phyloP scores from a whole-genome alignment of 2,329 filamentous ascomycete species.

The Colletotrichum scovillei region DNA sequence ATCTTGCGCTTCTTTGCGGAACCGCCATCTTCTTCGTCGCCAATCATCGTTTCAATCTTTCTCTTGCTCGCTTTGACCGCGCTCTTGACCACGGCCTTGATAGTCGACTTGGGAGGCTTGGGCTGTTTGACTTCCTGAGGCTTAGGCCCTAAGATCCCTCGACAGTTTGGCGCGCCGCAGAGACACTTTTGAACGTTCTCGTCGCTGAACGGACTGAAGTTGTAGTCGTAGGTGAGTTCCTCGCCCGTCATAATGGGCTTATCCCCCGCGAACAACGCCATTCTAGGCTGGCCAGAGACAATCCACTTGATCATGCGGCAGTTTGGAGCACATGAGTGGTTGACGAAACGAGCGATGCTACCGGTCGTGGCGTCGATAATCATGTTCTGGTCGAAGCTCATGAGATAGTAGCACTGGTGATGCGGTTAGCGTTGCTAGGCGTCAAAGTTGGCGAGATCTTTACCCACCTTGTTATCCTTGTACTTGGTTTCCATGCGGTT shows the following conservation, averaged over 20 bases:
- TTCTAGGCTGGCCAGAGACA: slow-evolving; percentile 90
- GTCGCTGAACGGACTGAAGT: slow-evolving; percentile 76
- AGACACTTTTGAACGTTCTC: slow-evolving; percentile 77
- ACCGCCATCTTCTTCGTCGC: slow-evolving; percentile 44
- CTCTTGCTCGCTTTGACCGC: slow-evolving; percentile 63
- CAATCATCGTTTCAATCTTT: slow-evolving; percentile 65
- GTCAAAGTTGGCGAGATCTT: slow-evolving; percentile 31
- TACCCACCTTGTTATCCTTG: slow-evolving; percentile 87
- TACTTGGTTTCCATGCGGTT: slow-evolving; percentile 93
- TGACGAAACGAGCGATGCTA: slow-evolving; percentile 96
- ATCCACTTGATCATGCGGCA: slow-evolving; percentile 99
- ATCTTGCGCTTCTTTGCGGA: slow-evolving; percentile 46
- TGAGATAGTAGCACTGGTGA: slow-evolving; percentile 90
- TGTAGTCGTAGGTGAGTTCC: slow-evolving; percentile 94
- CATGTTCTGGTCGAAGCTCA: slow-evolving; percentile 99
- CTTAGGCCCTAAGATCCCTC: slow-evolving; percentile 72
- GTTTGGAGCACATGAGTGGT: slow-evolving; percentile 96
- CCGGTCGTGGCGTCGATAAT: slow-evolving; percentile 97
- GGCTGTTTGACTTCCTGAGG: slow-evolving; percentile 64
- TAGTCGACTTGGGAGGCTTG: slow-evolving; percentile 56
- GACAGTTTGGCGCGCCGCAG: slow-evolving; percentile 72
- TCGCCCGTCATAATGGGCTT: slow-evolving; percentile 92
- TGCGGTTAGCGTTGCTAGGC: slow-evolving; percentile 12
- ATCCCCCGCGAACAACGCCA: slow-evolving; percentile 96
- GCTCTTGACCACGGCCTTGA: slow-evolving; percentile 52